phyloP scores from a whole-genome alignment of 257 asterid genomes.

The Dorcoceras hygrometricum region DNA sequence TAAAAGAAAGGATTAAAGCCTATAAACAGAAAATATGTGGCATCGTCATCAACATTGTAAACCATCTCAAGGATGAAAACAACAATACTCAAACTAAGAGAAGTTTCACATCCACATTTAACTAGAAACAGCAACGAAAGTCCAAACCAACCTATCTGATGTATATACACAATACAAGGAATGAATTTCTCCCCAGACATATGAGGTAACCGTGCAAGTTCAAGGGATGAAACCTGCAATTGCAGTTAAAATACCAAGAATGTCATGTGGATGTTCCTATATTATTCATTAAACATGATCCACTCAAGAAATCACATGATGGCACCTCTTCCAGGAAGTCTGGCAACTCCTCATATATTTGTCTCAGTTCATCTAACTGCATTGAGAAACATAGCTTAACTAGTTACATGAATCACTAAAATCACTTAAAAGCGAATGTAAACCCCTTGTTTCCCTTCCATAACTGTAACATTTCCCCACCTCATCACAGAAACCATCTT shows the following conservation, averaged over 20 bases:
- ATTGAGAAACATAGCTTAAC: constrained; percentile 30
- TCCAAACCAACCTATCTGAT: constrained; percentile 73
- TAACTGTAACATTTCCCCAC: constrained; percentile 34
- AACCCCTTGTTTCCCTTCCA: constrained; percentile 18
- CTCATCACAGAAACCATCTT: constrained; percentile 94
- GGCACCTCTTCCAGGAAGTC: constrained; percentile 92
- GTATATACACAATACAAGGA: constrained; percentile 83
- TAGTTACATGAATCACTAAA: constrained; percentile 11
- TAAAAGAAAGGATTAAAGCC: constrained; percentile 6
- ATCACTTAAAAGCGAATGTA: constrained; percentile 10
- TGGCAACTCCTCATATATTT: constrained; percentile 94
- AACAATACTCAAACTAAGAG: background rate
- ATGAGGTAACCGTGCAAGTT: constrained; percentile 81
- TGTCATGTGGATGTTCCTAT: constrained; percentile 22
- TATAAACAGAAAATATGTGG: constrained; percentile 6
- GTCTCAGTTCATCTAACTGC: constrained; percentile 98
- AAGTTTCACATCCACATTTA: constrained; percentile 11
- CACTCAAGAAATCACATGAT: constrained; percentile 29
- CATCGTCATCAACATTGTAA: background rate
- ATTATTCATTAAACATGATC: constrained; percentile 21
- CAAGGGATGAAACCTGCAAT: constrained; percentile 79
- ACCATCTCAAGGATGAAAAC: constrained; percentile 11
- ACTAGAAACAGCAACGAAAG: constrained; percentile 21
- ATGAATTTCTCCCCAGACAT: constrained; percentile 51
- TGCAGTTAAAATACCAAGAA: constrained; percentile 26